Percentiles rank a stretch among this genome's conserved stretches.
Conservation (phyloP, 306 rosid genomes). For the Corylus avellana region DNA sequence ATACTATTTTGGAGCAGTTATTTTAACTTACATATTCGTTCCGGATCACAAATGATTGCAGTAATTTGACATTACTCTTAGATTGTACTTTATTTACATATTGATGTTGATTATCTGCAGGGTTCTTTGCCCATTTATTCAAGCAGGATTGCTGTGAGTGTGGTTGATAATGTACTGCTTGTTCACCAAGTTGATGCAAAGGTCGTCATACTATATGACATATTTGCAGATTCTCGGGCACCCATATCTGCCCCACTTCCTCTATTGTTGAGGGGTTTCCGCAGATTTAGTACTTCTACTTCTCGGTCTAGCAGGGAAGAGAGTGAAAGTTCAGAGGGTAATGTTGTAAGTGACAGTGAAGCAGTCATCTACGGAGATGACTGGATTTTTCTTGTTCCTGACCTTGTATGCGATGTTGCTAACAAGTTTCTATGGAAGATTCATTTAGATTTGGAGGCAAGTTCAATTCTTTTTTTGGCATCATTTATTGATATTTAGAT, state of each 20-base stretch:
- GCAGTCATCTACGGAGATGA: conserved; percentile 62
- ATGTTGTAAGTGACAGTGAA: conserved; percentile 49
- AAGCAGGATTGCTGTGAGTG: conserved; percentile 81
- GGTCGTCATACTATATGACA: conserved; percentile 91
- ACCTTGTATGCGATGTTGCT: conserved; percentile 74
- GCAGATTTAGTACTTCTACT: conserved; percentile 54
- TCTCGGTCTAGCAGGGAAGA: conserved; percentile 63
- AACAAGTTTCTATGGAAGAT: conserved; percentile 79
- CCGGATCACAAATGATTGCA: conserved; percentile 21
- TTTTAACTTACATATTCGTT: conserved; percentile 12
- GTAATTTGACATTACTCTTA: conserved; percentile 20
- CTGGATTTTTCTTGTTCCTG: conserved; percentile 88
- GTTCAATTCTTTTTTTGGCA: conserved; percentile 23
- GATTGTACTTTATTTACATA: conserved; percentile 11
- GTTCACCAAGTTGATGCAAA: conserved; percentile 97
- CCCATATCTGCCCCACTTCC: conserved; percentile 99
- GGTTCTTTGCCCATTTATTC: conserved; percentile 97
- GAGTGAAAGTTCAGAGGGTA: conserved; percentile 48
- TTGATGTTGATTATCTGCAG: conserved; percentile 55
- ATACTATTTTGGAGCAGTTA: conserved; percentile 6
- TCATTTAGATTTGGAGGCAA: conserved; percentile 83
- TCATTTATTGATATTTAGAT: conserved; percentile 17
- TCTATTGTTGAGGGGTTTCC: conserved; percentile 75
- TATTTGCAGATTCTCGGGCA: conserved; percentile 82
- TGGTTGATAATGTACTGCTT: conserved; percentile 88